These are phyloP conservation scores for Alternaria infectoria DNA, from an alignment of 2,329 filamentous ascomycete species.

Conservation along the genomic window DNA sequence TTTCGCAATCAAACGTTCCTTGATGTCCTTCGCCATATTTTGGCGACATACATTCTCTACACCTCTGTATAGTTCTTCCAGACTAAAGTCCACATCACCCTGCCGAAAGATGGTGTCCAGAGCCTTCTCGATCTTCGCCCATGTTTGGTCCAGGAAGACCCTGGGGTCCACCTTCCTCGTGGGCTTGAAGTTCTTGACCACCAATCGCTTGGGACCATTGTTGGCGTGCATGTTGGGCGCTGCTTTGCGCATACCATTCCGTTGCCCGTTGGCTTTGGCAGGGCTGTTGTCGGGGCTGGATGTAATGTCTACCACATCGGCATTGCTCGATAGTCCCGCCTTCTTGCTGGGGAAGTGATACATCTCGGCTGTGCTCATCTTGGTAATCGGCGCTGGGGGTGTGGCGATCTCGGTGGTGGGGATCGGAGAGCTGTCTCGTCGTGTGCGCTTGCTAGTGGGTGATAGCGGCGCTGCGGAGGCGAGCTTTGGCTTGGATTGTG, in stretches of 20 bases:
- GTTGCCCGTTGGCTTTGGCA: conserved; percentile 48
- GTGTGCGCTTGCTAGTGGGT: conserved; percentile 39
- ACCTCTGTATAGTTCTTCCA: conserved; percentile 87
- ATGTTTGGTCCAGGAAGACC: conserved; percentile 78
- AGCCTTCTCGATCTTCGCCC: conserved; percentile 75
- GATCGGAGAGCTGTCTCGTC: conserved; percentile 33
- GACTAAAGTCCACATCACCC: conserved; percentile 66
- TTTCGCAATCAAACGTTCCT: conserved; percentile 67
- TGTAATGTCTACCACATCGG: conserved; percentile 37
- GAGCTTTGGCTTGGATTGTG: conserved; percentile 42
- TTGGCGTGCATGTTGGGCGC: conserved; percentile 71
- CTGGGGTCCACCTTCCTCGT: conserved; percentile 70
- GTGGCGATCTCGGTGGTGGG: conserved; percentile 14
- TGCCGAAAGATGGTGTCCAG: conserved; percentile 75
- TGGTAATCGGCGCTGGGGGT: conserved; percentile 14
- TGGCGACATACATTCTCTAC: conserved; percentile 91
- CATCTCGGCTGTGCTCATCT: conserved; percentile 44
- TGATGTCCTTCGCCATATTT: conserved; percentile 72
- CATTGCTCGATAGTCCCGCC: conserved; percentile 14
- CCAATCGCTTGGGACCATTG: conserved; percentile 77
- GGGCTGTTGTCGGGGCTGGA: conserved; percentile 50
- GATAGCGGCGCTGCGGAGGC: conserved; percentile 33
- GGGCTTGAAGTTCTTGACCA: conserved; percentile 89
- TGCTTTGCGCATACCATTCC: conserved; percentile 46
- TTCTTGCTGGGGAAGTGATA: conserved; percentile 45